Base-by-base conservation (phyloP, 345 rosid species). In the Hypericum perforatum region DNA sequence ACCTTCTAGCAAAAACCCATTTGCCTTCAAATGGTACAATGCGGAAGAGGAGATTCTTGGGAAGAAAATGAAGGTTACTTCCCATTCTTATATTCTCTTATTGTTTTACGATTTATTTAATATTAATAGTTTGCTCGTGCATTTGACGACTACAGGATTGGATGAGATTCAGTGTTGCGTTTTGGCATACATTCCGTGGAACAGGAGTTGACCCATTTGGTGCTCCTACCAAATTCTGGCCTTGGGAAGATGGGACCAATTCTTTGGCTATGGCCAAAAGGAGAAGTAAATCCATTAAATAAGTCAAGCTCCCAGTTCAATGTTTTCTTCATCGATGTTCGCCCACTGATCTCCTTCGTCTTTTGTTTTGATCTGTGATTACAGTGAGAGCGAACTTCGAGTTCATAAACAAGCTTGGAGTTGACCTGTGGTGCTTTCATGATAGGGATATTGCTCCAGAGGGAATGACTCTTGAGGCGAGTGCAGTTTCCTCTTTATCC, bases 321-420 rank as follows among this genome's bases (percentile, higher is more conserved):
- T 16, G 6, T n/a, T n/a, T 16, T 37, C 37, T 36, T 36, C 32
- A 13, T 8, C 15, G 41, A 5, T 52, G 41, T 59, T 36, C 46
- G 32, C 13, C 8, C 13, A 43, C 38, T 39, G 7, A 10, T 11
- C 16, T 16, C 11, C 42, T 11, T 13, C 22, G 39, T 37, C 8
- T 3, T 38, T 43, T 53, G 6, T 22, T 45, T 46, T 9, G 16
- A 32, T 51, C 59, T 40, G 36, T 60, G 52, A 49, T 60, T 61
- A 39, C 70, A 92, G 98, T 92, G 98, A 85, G 95, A 65, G 98
- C 95, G 58, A 92, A 92, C 74, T 88, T 92, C 59, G 98, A 92
- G 84, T 85, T 92, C 65, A 59, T 88, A 53, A 72, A 80, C 69
- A 92, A 88, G 74, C 84, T 92, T 60, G 98, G 98, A 61, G 89